Base-by-base conservation (phyloP, 2,329 filamentous ascomycete species). In the Scortechinia acanthostroma region DNA sequence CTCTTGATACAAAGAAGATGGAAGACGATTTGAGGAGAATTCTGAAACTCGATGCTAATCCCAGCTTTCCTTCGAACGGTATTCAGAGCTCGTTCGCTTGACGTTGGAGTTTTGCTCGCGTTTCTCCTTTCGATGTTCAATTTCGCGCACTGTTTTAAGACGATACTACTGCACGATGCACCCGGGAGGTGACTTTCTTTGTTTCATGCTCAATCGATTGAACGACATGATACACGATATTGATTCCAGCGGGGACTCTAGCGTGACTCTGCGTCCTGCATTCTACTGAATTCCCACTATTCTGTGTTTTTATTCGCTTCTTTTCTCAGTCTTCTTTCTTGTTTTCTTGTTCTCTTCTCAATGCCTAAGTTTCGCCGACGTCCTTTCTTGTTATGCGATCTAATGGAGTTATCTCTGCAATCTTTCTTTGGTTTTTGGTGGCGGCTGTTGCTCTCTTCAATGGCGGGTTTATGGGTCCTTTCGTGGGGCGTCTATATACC, bases 21-120 rank as follows among this genome's bases (percentile, higher is more conserved):
- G 69, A 71, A 51, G 68, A 71, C 54, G 66, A 71, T 54, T 53
- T 72, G 45, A 63, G 68, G 22, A 60, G 66, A 22, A 67, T 71
- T 22, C 50, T 72, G 54, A 71, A 71, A 47, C 56, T 72, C 45
- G 60, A 65, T 53, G 55, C 55, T 30, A 50, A 53, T 22, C 46
- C 56, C 20, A 52, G 55, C 19, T 53, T 62, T 43, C 50, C 54
- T 28, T 47, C 56, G 3, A 57, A 50, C 44, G 54, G 55, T 19
- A 54, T 63, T 19, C 60, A 60, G 42, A 64, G 61, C 46, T 59
- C 57, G 23, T 53, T 56, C 28, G 58, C 59, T 30, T 62, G 46
- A 59, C n/a, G n/a, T n/a, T n/a, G n/a, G n/a, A n/a, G n/a, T 37
- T 42, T 47, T 35, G 13, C 20, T 6, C 22, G 19, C 22, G 20